Conservation (phyloP, 176 grass and related monocot genomes). For the maize (Zea mays) region DNA sequence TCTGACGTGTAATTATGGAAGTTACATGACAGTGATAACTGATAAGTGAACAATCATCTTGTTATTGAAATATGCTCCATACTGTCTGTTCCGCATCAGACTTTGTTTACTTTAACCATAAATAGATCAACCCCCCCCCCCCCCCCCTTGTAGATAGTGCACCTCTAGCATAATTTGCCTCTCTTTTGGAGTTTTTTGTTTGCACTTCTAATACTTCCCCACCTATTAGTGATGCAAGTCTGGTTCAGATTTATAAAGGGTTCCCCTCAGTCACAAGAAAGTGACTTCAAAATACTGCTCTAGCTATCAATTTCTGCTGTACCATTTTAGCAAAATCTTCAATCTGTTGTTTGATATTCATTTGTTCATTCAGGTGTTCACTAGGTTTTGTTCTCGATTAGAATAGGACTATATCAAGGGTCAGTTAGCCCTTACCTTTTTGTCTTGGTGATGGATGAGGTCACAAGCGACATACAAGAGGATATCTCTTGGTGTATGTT, state of each 20-base stretch:
- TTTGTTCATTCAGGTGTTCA: conserved; percentile 2
- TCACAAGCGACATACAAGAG: too few relatives aligned
- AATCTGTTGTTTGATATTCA: not conserved
- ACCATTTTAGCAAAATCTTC: not conserved
- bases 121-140: not conserved
- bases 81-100: not conserved
- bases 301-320: not conserved
- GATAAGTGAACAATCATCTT: conserved; percentile 12
- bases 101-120: not conserved
- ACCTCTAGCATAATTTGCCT: not conserved
- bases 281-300: not conserved
- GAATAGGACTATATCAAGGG: too few relatives aligned
- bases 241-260: conserved; percentile 16
- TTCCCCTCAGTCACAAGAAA: not conserved
- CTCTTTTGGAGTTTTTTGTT: not conserved
- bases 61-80: not conserved
- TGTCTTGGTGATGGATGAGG: too few relatives aligned
- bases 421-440: too few relatives aligned
- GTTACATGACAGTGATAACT: not conserved
- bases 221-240: not conserved
- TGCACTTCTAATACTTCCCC: not conserved
- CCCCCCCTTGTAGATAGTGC: not conserved
- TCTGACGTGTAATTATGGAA: not conserved
- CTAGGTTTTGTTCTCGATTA: not conserved
- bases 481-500: too few relatives aligned